Conservation (phyloP, 768 basidiomycete species). For the Steccherinum ochraceum region DNA sequence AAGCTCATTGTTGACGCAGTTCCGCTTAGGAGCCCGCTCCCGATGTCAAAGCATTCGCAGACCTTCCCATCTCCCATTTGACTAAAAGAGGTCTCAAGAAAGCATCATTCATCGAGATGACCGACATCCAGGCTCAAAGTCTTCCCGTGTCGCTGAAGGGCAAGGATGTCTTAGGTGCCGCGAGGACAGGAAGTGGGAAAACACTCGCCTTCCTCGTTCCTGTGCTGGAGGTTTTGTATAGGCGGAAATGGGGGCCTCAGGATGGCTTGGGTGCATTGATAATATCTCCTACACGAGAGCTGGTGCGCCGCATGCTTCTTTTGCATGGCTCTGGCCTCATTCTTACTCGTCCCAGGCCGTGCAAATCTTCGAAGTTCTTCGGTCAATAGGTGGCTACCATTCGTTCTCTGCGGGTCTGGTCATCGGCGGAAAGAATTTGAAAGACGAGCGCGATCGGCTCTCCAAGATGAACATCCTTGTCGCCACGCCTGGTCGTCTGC, state of each 20-base stretch:
- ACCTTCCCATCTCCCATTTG: slow-evolving; percentile 70
- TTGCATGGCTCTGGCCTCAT: neutral
- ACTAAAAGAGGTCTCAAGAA: slow-evolving; percentile 86
- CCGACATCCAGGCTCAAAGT: slow-evolving; percentile 65
- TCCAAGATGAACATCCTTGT: slow-evolving; percentile 98
- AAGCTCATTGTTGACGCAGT: slow-evolving; percentile 14
- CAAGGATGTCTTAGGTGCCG: slow-evolving; percentile 62
- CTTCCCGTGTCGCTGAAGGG: slow-evolving; percentile 56
- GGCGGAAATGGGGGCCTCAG: slow-evolving; percentile 63
- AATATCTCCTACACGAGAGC: slow-evolving; percentile 89
- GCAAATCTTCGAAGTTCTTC: slow-evolving; percentile 94
- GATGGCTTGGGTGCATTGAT: slow-evolving; percentile 84
- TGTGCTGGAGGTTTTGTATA: slow-evolving; percentile 55
- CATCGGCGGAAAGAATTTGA: slow-evolving; percentile 93
- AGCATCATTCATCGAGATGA: slow-evolving; percentile 81
- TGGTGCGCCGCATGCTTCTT: slow-evolving; percentile 43
- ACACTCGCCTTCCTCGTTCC: slow-evolving; percentile 71
- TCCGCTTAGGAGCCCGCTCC: slow-evolving; percentile 40
- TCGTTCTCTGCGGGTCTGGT: slow-evolving; percentile 91
- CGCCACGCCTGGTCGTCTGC: slow-evolving; percentile 88
- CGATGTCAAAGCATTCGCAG: slow-evolving; percentile 53
- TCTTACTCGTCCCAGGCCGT: slow-evolving; percentile 68
- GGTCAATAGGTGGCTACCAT: slow-evolving; percentile 90
- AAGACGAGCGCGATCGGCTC: slow-evolving; percentile 85
- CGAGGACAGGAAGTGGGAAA: slow-evolving; percentile 68